Evolutionary conservation across 305 asterid species (phyloP).

Genomic region (Plantago lanceolata): DNA sequence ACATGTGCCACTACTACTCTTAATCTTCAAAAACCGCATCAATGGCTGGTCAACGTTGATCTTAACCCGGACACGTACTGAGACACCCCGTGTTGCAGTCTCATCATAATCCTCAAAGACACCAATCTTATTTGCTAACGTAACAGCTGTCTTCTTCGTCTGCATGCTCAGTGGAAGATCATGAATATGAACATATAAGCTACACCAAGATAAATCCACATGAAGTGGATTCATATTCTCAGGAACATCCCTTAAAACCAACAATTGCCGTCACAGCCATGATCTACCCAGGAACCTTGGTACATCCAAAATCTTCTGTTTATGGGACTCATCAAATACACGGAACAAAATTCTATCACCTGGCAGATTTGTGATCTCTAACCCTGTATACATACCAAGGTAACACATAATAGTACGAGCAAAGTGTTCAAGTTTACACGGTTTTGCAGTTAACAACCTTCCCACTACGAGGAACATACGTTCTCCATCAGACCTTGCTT

Average conservation of each 20-base stretch:
- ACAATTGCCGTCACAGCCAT: too few relatives aligned
- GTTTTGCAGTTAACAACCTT: too few relatives aligned
- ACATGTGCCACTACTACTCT: too few relatives aligned
- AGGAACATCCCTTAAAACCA: too few relatives aligned
- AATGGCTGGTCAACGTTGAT: not conserved
- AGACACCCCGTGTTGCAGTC: not conserved
- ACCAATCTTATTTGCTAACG: not conserved
- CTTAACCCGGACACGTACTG: not conserved
- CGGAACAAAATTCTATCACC: not conserved
- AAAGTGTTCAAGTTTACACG: too few relatives aligned
- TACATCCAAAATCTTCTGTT: not conserved
- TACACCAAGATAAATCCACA: not conserved
- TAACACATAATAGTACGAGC: too few relatives aligned
- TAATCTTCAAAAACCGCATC: not conserved
- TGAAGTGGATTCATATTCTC: not conserved
- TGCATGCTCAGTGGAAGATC: not conserved
- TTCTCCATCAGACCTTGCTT: too few relatives aligned
- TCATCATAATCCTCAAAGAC: not conserved
- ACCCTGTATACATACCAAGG: not conserved
- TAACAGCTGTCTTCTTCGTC: not conserved
- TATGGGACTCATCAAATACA: not conserved
- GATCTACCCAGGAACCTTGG: too few relatives aligned
- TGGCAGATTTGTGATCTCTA: not conserved
- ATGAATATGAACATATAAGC: not conserved
- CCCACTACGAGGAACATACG: too few relatives aligned